Base-by-base conservation (phyloP, 352 stramenopile genomes). In the Pythium chondricola region DNA sequence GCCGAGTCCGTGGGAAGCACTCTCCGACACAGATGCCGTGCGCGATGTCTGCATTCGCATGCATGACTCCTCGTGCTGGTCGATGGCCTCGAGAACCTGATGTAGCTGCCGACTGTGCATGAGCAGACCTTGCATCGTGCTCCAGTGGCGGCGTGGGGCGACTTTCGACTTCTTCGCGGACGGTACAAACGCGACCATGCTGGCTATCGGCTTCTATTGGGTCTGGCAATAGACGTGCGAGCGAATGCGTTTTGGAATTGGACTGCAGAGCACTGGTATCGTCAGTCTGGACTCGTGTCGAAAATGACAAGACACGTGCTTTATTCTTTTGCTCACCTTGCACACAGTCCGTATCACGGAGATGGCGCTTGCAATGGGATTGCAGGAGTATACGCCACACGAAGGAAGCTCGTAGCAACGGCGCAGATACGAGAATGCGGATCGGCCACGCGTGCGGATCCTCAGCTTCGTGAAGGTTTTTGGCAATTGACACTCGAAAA, bases 51-150 rank as follows among this genome's bases (percentile, higher is more conserved):
- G 43, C 43, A 56, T 44, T 37, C 41, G 49, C 25, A 30, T 31
- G 11, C 22, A 44, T 25, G 13, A 29, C 18, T 22, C 30, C 4
- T 48, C 38, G 3, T 61, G 31, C 37, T 44, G 17, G 14, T 55
- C 52, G 11, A 45, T 32, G 0, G 31, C 32, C 32, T 49, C 40
- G 32, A 62, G 33, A 14, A 56, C 27, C 36, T 50, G 46, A 26
- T 62, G 45, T 7, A 62, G 35, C 54, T 62, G 40, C 2, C 54
- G 46, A 32, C 54, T 62, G 54, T 52, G 46, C 26, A 52, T 33
- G 25, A 62, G 45, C 31, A 62, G 54, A 5, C 46, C 45, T 8
- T 47, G 40, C 36, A 62, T 62, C 1, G 54, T 44, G 20, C 41
- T 35, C 54, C 54, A 62, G 22, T 55, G 45, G 6, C 46, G 54